Base-by-base conservation (phyloP, 169 alveolate species). In the Eimeria tenella region DNA sequence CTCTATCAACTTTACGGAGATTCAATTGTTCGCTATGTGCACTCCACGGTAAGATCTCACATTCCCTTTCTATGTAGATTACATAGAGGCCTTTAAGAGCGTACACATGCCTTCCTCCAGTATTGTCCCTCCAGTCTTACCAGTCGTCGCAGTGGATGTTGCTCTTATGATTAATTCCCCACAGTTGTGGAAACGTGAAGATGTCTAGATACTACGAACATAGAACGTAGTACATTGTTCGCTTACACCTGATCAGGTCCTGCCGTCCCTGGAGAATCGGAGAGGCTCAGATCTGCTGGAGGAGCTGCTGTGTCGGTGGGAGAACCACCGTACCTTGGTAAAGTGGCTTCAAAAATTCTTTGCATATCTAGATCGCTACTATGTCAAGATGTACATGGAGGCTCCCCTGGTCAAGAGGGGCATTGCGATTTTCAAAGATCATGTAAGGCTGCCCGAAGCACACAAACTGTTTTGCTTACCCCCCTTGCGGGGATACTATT, bases 301-400 rank as follows among this genome's bases (percentile, higher is more conserved):
- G 21, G 97, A 95, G 84, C 89, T 96, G 93, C 94, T 86, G 62
- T 88, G 75, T 9, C 96, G 97, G 55, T 97, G 98, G 98, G 86
- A 95, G 52, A 96, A 96, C 83, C 97, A 97, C 92, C 96, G 94
- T 94, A 90, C 96, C 25, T 95, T 96, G 50, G 95, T 95, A 62
- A 96, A 95, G 93, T 97, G 98, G 98, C 92, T 97, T 96, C 97
- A 95, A 63, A 93, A 97, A 21, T 97, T 97, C 94, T 97, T 97
- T 95, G 96, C 97, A 10, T 97, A 97, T 87, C 90, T 97, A 90
- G 97, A 94, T 79, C 96, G 95, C 56, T 95, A 92, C 91, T 90
- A 91, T 84, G 91, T 93, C 52, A 84, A 95, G 93, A 74, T 95
- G 94, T 96, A 95, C 90, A 93, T 95, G 31, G 96, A 94, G 55